Base-by-base conservation (phyloP, 129 eudicot genomes). In the Dittrichia graveolens region DNA sequence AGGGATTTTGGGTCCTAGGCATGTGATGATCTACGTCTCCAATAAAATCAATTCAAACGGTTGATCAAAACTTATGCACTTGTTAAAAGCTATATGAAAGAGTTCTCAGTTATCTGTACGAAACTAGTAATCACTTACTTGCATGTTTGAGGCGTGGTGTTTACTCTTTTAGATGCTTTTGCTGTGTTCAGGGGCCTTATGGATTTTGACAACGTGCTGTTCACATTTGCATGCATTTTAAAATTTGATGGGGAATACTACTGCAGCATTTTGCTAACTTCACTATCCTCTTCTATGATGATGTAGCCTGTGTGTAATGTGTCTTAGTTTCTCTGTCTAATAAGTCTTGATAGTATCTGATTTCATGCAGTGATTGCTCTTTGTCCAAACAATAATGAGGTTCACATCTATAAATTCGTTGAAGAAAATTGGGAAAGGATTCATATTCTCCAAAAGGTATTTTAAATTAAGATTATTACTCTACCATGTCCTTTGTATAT, bases 401-500 rank as follows among this genome's bases (percentile, higher is more conserved):
- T 94, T 61, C 96, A 94, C 72, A 90, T 94, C 11, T 90, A 84
- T 59, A 79, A 75, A 76, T 41, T 73, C 58, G 79, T 73, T 31
- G 97, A 86, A 53, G 95, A 84, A 56, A 94, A 85, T 69, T 94
- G 99, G 99, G 99, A 88, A 79, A 90, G 84, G 79, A 53, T 90
- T 78, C 96, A 90, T 75, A 88, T 90, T 82, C 97, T 94, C 72
- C 97, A 90, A 79, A 94, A 94, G 97, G 99, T 94, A 84, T 61
- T 68, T 70, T 19, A 15, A 41, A 8, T 62, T 52, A 71, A 41
- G 64, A 50, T 61, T 42, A 54, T 42, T 24, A 24, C 31, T 18
- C 5, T 16, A 37, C 18, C 38, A 31, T 6, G 9, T 61, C 48
- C 44, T 52, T 9, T 52, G 44, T 34, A 1, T 14, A 62, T 15